Conservation (phyloP, 768 basidiomycete species). For the Tremella fuciformis region DNA sequence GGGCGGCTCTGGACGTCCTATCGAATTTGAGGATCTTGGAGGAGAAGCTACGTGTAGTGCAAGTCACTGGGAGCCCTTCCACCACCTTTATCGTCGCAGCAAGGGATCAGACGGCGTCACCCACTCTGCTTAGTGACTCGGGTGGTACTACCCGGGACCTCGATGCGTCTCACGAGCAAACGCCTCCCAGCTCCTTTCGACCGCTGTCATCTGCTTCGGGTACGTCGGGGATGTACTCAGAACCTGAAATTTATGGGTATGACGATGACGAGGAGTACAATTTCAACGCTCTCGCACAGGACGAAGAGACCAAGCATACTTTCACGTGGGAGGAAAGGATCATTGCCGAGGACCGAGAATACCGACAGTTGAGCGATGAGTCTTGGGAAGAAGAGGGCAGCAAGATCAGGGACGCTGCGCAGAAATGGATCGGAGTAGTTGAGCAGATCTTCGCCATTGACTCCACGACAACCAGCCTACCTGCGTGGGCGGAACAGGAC, state of each 20-base stretch:
- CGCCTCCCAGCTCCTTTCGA: slow-evolving; percentile 12
- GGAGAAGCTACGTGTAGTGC: slow-evolving; percentile 60
- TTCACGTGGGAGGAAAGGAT: slow-evolving; percentile 42
- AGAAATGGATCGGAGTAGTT: slow-evolving; percentile 32
- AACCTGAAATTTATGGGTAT: slow-evolving; percentile 33
- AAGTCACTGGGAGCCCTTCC: background rate
- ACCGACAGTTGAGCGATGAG: slow-evolving; percentile 14
- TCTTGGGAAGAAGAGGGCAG: slow-evolving; percentile 17
- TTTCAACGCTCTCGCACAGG: slow-evolving; percentile 55
- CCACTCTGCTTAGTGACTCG: too few species aligned
- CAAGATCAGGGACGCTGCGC: slow-evolving; percentile 22
- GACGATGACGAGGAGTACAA: slow-evolving; percentile 56
- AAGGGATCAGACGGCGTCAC: too few species aligned
- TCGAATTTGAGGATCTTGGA: slow-evolving; percentile 75
- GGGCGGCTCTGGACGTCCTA: slow-evolving; percentile 78
- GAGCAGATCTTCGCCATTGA: slow-evolving; percentile 22
- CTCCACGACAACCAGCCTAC: background rate
- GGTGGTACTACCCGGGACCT: too few species aligned
- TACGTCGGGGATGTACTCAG: slow-evolving; percentile 6
- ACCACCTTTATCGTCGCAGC: too few species aligned
- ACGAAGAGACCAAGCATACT: slow-evolving; percentile 13
- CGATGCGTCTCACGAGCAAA: background rate
- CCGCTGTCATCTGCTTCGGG: slow-evolving; percentile 19
- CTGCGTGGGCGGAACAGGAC: background rate
- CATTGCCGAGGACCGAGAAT: slow-evolving; percentile 26